Evolutionary conservation across 768 basidiomycete species (phyloP).

Genomic region (Heimioporus sp.): DNA sequence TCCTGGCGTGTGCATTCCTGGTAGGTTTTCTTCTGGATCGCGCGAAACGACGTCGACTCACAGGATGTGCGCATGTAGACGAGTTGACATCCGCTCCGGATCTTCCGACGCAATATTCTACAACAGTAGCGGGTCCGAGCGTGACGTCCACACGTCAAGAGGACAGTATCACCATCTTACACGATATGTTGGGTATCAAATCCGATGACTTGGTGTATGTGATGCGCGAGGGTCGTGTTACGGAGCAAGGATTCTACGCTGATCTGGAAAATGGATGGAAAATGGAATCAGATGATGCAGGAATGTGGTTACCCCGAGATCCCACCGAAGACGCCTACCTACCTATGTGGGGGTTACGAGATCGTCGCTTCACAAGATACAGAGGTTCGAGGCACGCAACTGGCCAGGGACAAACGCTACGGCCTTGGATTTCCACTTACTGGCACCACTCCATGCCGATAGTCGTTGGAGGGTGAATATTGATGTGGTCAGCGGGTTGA

Average conservation of each 20-base stretch:
- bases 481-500: too few species aligned
- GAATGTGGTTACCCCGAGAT: constrained; percentile 64
- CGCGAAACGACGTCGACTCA: background rate
- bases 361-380: constrained; percentile 46
- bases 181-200: constrained; percentile 85
- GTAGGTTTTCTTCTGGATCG: constrained; percentile 47
- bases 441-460: constrained; percentile 51
- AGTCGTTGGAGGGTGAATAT: constrained; percentile 75
- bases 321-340: constrained; percentile 31
- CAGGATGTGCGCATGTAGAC: constrained; percentile 38
- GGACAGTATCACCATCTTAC: constrained; percentile 73
- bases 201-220: constrained; percentile 87
- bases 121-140: constrained; percentile 77
- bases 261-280: constrained; percentile 71
- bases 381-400: constrained; percentile 28
- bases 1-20: constrained; percentile 86
- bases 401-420: constrained; percentile 36
- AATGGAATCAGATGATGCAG: constrained; percentile 76
- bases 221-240: constrained; percentile 73
- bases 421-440: constrained; percentile 36
- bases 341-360: constrained; percentile 42
- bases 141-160: constrained; percentile 62
- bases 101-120: constrained; percentile 79
- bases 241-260: constrained; percentile 82
- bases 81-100: constrained; percentile 88